A percentile compares a stretch with the other conserved stretches of the same genome.
Conservation (phyloP, 495 filamentous ascomycete species). For the Penicillium ucsense region DNA sequence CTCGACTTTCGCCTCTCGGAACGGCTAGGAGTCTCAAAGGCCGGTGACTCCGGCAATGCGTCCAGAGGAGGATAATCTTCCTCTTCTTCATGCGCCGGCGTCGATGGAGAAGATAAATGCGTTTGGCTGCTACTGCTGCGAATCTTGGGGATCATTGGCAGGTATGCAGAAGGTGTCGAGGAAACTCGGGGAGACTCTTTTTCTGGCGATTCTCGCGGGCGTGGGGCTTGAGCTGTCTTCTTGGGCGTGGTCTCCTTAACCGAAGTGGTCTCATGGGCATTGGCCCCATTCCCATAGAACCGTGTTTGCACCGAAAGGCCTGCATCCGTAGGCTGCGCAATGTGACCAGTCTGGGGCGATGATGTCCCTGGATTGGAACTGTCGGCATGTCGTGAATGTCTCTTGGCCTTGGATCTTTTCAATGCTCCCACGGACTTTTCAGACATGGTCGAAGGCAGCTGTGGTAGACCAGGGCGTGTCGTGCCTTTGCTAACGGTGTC, state of each 20-base stretch:
- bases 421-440: slow-evolving; percentile 29
- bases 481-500: slow-evolving; percentile 16
- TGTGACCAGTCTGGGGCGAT: slow-evolving; percentile 10
- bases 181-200: slow-evolving; percentile 38
- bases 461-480: slow-evolving; percentile 12
- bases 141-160: slow-evolving; percentile 50
- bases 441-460: slow-evolving; percentile 21
- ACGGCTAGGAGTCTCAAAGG: slow-evolving; percentile 27
- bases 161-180: slow-evolving; percentile 46
- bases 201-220: slow-evolving; percentile 10
- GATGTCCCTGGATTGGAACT: slow-evolving; percentile 20
- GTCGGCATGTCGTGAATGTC: slow-evolving; percentile 36
- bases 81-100: slow-evolving; percentile 16
- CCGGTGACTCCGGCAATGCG: slow-evolving; percentile 11
- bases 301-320: not conserved
- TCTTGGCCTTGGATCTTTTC: slow-evolving; percentile 47
- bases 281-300: slow-evolving; percentile 13
- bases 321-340: slow-evolving; percentile 2
- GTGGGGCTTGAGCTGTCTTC: slow-evolving; percentile 19
- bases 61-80: slow-evolving; percentile 29
- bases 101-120: slow-evolving; percentile 18
- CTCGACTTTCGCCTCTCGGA: slow-evolving; percentile 21
- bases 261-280: slow-evolving; percentile 2
- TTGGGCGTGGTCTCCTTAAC: slow-evolving; percentile 8
- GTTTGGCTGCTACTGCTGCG: slow-evolving; percentile 33